Evolutionary conservation across 2,329 filamentous ascomycete genomes (phyloP), one percentile per base, ranked within the genome.

Genomic region (Aurifilum marmelostoma): DNA sequence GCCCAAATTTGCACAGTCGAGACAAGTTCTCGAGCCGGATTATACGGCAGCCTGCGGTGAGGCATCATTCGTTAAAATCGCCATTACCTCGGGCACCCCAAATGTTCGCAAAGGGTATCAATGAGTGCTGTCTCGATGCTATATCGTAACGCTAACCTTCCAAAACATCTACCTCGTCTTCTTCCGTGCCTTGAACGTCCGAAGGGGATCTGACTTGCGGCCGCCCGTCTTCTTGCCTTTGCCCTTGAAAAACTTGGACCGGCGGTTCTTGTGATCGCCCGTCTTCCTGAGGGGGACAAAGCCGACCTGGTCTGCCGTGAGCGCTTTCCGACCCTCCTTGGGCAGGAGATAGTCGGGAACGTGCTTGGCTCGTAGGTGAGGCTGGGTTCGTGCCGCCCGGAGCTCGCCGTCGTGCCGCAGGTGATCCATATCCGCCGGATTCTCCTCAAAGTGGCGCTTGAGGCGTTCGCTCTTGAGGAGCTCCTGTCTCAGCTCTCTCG

Each of bases 381-480:
- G 87, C 80, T 98, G 94, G 60, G 94, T 89, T 69, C 92, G 85
- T 18, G 94, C 93, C 32, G 94, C 90, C 70, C 94, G 88, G 68
- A 97, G 84, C 78, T 97, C 95, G 50, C 90, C 91, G 77, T 99
- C 96, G 77, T 99, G 96, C 34, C 95, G 88, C 73, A 98, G 84
- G 77, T 97, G 93, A 50, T 89, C 88, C 72, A 98, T 82, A 77
- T 98, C 95, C 41, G 91, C 89, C 0, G 96, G 96, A 78, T 99
- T 97, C 80, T 99, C 96, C 77, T 98, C 96, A 76, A 98, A 99
- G 83, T 98, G 93, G 65, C 94, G 87, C 80, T 96, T 94, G 67
- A 99, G 83, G 80, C 97, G 97, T 77, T 98, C 95, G 73, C 91
- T 95, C 82, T 97, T 97, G 75, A 97, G 85, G 16, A 99, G 85